Conservation (phyloP, 768 basidiomycete genomes). For the Boletus pseudo-olivaceus region DNA sequence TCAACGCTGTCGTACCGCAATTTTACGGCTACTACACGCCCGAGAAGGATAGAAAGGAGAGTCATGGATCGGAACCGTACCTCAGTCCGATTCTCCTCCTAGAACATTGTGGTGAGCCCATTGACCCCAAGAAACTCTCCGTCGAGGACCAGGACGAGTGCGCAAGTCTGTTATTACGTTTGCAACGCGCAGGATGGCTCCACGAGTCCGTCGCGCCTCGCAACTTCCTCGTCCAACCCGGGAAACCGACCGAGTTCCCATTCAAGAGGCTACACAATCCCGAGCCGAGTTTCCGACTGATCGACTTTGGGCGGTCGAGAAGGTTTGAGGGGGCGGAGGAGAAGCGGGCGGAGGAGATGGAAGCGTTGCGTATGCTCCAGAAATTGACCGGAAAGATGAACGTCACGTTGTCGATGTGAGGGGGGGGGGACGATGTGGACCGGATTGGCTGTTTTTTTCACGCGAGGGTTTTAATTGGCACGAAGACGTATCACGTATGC, state of each 20-base stretch:
- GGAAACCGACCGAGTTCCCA: constrained; percentile 36
- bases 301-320: constrained; percentile 47
- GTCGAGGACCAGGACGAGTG: constrained; percentile 42
- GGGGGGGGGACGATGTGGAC: no score
- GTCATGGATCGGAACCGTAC: neutral
- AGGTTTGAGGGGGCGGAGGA: neutral
- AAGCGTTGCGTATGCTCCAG: constrained; percentile 2
- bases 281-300: constrained; percentile 42
- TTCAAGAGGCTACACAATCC: neutral
- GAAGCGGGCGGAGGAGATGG: constrained; percentile 7
- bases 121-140: constrained; percentile 28
- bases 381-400: neutral
- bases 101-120: constrained; percentile 44
- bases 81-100: constrained; percentile 44
- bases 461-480: no score
- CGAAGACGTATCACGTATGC: no score
- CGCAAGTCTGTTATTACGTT: constrained; percentile 36
- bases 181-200: constrained; percentile 37
- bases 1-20: constrained; percentile 54
- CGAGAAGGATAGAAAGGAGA: neutral
- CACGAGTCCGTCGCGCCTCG: constrained; percentile 42
- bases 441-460: no score
- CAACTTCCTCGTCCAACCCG: constrained; percentile 44
- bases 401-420: neutral
- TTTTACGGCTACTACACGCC: constrained; percentile 60